These are phyloP conservation scores for Rubus parviflorus DNA, from an alignment of 306 rosid genomes.

Conservation along the genomic window DNA sequence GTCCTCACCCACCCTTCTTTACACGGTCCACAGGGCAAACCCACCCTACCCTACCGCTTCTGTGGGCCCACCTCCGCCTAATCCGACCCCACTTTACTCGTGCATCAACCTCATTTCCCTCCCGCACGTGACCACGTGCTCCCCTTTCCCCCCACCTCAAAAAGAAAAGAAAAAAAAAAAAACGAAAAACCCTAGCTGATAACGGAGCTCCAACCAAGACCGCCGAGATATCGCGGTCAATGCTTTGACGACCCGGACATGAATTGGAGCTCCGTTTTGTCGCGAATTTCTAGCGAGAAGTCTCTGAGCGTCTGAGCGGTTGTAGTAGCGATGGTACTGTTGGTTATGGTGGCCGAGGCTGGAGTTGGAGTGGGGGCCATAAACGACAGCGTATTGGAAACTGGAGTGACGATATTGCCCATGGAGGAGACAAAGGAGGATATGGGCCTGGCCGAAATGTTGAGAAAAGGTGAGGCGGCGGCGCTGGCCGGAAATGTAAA, in stretches of 20 bases:
- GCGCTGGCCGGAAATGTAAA: slow-evolving; percentile 42
- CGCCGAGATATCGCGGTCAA: slow-evolving; percentile 25
- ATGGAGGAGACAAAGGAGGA: slow-evolving; percentile 57
- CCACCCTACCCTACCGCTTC: slow-evolving; percentile 1
- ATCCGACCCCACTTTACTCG: slow-evolving; percentile 43
- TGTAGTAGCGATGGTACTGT: neutral
- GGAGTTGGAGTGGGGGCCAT: slow-evolving; percentile 28
- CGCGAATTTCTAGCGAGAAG: slow-evolving; percentile 68
- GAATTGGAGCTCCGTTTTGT: slow-evolving; percentile 69
- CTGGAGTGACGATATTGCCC: slow-evolving; percentile 27
- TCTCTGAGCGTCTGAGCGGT: slow-evolving; percentile 38
- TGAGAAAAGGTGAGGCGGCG: slow-evolving; percentile 25
- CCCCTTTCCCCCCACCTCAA: neutral
- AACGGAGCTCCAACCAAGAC: neutral
- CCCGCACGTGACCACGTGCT: slow-evolving; percentile 68
- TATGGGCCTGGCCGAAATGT: slow-evolving; percentile 47
- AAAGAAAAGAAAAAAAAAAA: neutral
- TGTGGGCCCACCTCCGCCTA: slow-evolving; percentile 36
- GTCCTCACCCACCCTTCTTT: neutral
- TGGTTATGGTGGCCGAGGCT: neutral
- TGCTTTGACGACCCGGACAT: slow-evolving; percentile 53
- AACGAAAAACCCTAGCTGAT: neutral
- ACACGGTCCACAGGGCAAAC: slow-evolving; percentile 36
- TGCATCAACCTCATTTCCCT: too few species aligned
- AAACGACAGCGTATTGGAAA: slow-evolving; percentile 33